A percentile compares a stretch with the other conserved stretches of the same genome.
Conservation (phyloP, 768 basidiomycete species). For the Cubamyces lactineus region DNA sequence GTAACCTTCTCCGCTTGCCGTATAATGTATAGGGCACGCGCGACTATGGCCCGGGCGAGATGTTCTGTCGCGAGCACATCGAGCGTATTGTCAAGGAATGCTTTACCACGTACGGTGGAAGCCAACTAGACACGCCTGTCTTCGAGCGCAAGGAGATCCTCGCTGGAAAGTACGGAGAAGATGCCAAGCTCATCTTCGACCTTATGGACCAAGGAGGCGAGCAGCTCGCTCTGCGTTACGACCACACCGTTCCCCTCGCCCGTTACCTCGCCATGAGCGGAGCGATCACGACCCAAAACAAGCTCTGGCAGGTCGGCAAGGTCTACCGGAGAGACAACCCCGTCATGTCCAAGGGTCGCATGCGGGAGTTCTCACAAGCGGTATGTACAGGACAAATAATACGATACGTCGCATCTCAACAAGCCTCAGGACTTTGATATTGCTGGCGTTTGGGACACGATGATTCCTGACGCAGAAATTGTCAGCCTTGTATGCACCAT, state of each 20-base stretch:
- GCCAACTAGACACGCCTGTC: constrained; percentile 95
- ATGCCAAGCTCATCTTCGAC: constrained; percentile 96
- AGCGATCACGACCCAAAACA: constrained; percentile 71
- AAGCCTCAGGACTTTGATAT: constrained; percentile 88
- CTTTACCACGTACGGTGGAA: constrained; percentile 88
- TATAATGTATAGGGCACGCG: constrained; percentile 77
- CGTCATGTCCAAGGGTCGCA: constrained; percentile 96
- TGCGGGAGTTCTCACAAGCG: constrained; percentile 99
- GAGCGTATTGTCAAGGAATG: constrained; percentile 85
- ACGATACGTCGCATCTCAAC: constrained; percentile 28
- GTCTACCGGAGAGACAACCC: constrained; percentile 97
- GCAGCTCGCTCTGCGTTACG: constrained; percentile 90
- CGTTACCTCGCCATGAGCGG: constrained; percentile 95
- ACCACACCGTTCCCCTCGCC: constrained; percentile 96
- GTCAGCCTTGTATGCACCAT: constrained; percentile 82
- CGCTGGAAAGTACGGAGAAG: constrained; percentile 97
- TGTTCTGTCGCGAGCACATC: constrained; percentile 89
- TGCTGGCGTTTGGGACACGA: constrained; percentile 87
- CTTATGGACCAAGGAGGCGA: constrained; percentile 98
- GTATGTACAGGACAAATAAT: constrained; percentile 3
- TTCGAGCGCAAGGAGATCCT: constrained; percentile 97
- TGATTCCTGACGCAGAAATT: constrained; percentile 97
- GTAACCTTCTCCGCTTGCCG: neutral
- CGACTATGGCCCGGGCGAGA: constrained; percentile 92
- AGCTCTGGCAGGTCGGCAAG: constrained; percentile 98